These are phyloP conservation scores for Dothideomycetes sp. DNA, from an alignment of 2,329 filamentous ascomycete species.

Conservation along the genomic window DNA sequence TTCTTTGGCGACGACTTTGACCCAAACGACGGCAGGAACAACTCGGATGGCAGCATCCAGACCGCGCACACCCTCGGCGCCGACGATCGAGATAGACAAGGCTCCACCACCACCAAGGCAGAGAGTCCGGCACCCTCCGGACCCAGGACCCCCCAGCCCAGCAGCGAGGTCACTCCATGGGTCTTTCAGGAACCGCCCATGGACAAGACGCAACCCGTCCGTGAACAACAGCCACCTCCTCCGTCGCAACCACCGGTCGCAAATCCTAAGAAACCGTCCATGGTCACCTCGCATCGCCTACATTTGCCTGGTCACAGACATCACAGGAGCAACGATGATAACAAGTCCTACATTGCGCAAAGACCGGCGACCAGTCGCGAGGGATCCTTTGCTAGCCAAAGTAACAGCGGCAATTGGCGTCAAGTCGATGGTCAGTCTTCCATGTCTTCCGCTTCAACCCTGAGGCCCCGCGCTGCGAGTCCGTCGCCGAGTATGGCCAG, in stretches of 20 bases:
- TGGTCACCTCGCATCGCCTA: conserved; percentile 45
- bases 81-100: conserved; percentile 60
- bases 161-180: conserved; percentile 92
- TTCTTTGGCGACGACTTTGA: conserved; percentile 89
- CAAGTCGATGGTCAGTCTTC: conserved; percentile 43
- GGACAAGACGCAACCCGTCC: not conserved
- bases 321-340: conserved; percentile 51
- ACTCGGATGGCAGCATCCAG: conserved; percentile 53
- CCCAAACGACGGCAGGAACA: conserved; percentile 48
- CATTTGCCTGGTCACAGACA: conserved; percentile 59
- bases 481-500: conserved; percentile 48
- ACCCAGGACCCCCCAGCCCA: conserved; percentile 51
- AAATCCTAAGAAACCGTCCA: conserved; percentile 23
- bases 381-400: conserved; percentile 51
- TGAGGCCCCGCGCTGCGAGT: conserved; percentile 59
- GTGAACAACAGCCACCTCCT: conserved; percentile 1
- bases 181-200: conserved; percentile 54
- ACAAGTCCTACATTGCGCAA: conserved; percentile 28
- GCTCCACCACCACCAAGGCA: conserved; percentile 51
- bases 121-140: conserved; percentile 65
- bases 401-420: conserved; percentile 34
- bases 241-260: conserved; percentile 1
- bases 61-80: conserved; percentile 31
- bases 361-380: conserved; percentile 68
- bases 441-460: conserved; percentile 37